Percentiles rank a stretch among this genome's conserved stretches.
These are phyloP conservation scores for Aspergillus kassunensis DNA, from an alignment of 495 filamentous ascomycete species.

Conservation along the genomic window DNA sequence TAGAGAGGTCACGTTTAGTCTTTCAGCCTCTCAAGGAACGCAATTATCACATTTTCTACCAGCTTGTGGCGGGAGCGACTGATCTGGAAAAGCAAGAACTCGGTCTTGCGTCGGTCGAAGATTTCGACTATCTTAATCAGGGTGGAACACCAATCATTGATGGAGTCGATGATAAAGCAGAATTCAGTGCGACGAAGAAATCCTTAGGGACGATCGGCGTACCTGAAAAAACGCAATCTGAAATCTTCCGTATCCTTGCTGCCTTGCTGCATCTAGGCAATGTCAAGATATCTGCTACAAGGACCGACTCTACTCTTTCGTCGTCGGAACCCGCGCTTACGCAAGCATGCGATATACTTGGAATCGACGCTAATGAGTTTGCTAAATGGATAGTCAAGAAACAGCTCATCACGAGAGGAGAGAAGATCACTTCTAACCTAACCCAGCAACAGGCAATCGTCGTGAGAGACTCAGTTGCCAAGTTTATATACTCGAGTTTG, in stretches of 20 bases:
- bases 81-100: slow-evolving; percentile 77
- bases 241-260: slow-evolving; percentile 88
- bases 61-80: slow-evolving; percentile 91
- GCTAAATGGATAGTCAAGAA: slow-evolving; percentile 99
- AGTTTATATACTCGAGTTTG: slow-evolving; percentile 96
- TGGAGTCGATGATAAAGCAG: slow-evolving; percentile 90
- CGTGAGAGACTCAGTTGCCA: slow-evolving; percentile 95
- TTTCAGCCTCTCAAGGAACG: slow-evolving; percentile 96
- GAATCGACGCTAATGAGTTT: slow-evolving; percentile 82
- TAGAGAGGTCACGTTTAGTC: slow-evolving; percentile 95
- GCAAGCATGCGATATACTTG: slow-evolving; percentile 79
- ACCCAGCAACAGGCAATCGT: slow-evolving; percentile 92
- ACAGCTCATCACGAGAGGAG: slow-evolving; percentile 91
- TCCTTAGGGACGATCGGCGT: slow-evolving; percentile 90
- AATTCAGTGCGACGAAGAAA: slow-evolving; percentile 82
- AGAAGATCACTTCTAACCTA: slow-evolving; percentile 96
- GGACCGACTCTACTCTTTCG: slow-evolving; percentile 81
- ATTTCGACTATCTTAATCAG: slow-evolving; percentile 96
- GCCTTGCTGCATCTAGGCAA: slow-evolving; percentile 95
- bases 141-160: slow-evolving; percentile 87
- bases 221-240: slow-evolving; percentile 61
- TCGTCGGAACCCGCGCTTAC: slow-evolving; percentile 75
- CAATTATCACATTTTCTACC: slow-evolving; percentile 99
- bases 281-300: slow-evolving; percentile 85
- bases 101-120: slow-evolving; percentile 72